phyloP scores from a whole-genome alignment of 805 yeast genomes.

The Saturnispora dispora region DNA sequence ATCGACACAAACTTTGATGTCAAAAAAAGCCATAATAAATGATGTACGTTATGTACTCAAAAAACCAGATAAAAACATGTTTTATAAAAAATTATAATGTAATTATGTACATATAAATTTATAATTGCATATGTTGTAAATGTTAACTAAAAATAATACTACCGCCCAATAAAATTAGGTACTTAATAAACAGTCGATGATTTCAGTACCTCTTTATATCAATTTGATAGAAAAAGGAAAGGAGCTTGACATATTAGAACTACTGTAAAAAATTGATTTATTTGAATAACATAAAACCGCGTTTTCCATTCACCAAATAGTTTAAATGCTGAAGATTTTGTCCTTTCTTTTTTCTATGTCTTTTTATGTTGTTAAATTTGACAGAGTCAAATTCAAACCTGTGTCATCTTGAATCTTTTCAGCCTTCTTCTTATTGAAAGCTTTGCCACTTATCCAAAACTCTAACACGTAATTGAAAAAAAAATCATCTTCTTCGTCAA shows the following conservation, averaged over 20 bases:
- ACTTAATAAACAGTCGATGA: not conserved
- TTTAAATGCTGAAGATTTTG: not conserved
- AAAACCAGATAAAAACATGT: not conserved
- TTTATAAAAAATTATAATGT: not conserved
- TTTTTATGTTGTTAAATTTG: not conserved
- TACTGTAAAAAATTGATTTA: not conserved
- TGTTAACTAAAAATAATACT: not conserved
- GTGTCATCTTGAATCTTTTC: constrained; percentile 15
- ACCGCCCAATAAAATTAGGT: not conserved
- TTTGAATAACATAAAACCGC: no score
- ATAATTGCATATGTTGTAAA: not conserved
- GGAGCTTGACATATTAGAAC: not conserved
- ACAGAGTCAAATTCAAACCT: constrained; percentile 3
- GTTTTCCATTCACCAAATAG: no score
- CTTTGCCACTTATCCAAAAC: constrained; percentile 27
- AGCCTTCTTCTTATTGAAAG: constrained; percentile 22
- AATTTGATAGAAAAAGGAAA: not conserved
- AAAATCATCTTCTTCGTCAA: constrained; percentile 27
- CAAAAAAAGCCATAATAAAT: not conserved
- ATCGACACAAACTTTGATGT: not conserved
- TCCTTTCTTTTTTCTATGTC: not conserved
- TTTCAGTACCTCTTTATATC: not conserved
- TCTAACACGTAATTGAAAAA: constrained; percentile 27
- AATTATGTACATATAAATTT: not conserved
- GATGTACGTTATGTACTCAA: not conserved